Percentiles rank a stretch among this genome's conserved stretches.
phyloP scores from a whole-genome alignment of 495 filamentous ascomycete genomes.

The Collariella sp. region DNA sequence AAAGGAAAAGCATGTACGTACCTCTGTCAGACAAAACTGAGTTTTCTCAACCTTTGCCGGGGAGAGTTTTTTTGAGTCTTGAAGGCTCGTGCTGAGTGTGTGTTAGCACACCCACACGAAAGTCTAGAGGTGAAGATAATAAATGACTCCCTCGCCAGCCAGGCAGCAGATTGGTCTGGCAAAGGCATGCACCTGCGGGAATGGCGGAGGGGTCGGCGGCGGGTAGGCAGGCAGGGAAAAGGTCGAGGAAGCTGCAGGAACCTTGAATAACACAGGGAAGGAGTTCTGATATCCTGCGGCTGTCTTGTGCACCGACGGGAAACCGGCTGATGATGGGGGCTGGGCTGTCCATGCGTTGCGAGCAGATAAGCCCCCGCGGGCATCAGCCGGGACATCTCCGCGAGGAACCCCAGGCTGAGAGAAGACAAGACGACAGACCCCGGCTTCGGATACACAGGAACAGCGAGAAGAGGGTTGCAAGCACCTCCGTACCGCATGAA shows the following conservation, averaged over 20 bases:
- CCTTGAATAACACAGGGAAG: slow-evolving; percentile 4
- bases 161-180: background rate
- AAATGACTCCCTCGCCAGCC: background rate
- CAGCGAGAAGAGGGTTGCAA: background rate
- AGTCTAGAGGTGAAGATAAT: background rate
- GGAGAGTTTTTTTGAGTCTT: background rate
- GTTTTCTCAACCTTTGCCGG: background rate
- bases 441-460: background rate
- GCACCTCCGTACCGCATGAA: background rate
- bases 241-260: slow-evolving; percentile 9
- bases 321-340: slow-evolving; percentile 1
- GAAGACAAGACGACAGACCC: background rate
- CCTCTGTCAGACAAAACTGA: slow-evolving; percentile 1
- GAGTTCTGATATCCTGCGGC: slow-evolving; percentile 5
- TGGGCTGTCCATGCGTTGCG: slow-evolving; percentile 12
- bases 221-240: slow-evolving; percentile 17
- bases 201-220: slow-evolving; percentile 13
- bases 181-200: slow-evolving; percentile 15
- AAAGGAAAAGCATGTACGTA: slow-evolving; percentile 16
- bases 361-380: background rate
- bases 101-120: background rate
- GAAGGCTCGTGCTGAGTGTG: background rate
- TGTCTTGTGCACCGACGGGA: slow-evolving; percentile 1
- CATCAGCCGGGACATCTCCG: background rate
- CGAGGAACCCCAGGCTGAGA: background rate